These are phyloP conservation scores for Penicillium samsonianum DNA, from an alignment of 495 filamentous ascomycete species.

Conservation along the genomic window DNA sequence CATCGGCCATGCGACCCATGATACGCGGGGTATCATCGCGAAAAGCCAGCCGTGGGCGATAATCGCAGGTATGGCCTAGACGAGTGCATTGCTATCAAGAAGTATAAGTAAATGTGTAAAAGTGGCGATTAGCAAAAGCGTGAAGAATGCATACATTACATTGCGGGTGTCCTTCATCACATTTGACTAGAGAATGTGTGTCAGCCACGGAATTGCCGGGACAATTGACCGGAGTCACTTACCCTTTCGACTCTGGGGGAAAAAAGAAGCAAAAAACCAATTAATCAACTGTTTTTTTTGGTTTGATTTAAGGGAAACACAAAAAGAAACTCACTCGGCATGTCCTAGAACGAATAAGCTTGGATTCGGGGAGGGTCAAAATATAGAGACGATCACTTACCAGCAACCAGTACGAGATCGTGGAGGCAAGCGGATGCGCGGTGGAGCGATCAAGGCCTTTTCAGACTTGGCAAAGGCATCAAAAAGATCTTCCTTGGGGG, in stretches of 20 bases:
- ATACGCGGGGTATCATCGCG: constrained; percentile 58
- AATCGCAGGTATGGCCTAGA: constrained; percentile 58
- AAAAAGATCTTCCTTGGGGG: constrained; percentile 47
- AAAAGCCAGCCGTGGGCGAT: constrained; percentile 56
- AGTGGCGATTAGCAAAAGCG: background rate
- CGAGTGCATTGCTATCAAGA: constrained; percentile 54
- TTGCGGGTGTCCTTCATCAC: constrained; percentile 54
- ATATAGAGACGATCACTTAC: constrained; percentile 36
- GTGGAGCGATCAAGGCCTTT: constrained; percentile 36
- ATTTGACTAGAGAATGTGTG: constrained; percentile 43
- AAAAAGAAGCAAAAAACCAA: constrained; percentile 18
- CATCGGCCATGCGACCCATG: constrained; percentile 57
- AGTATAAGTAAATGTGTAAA: constrained; percentile 11
- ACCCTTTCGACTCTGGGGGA: constrained; percentile 52
- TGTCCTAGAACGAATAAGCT: constrained; percentile 38
- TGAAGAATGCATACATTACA: constrained; percentile 48
- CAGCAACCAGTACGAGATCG: constrained; percentile 56
- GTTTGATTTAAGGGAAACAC: background rate
- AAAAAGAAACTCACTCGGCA: constrained; percentile 47
- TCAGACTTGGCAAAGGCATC: constrained; percentile 22
- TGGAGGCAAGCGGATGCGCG: constrained; percentile 53
- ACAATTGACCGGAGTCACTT: constrained; percentile 20
- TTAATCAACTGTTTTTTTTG: constrained; percentile 10
- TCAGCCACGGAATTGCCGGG: constrained; percentile 15
- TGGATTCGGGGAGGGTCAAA: background rate